Percentiles rank a stretch among this genome's conserved stretches.
These are phyloP conservation scores for Epichloe elymi DNA, from an alignment of 2,329 filamentous ascomycete species.

Conservation along the genomic window DNA sequence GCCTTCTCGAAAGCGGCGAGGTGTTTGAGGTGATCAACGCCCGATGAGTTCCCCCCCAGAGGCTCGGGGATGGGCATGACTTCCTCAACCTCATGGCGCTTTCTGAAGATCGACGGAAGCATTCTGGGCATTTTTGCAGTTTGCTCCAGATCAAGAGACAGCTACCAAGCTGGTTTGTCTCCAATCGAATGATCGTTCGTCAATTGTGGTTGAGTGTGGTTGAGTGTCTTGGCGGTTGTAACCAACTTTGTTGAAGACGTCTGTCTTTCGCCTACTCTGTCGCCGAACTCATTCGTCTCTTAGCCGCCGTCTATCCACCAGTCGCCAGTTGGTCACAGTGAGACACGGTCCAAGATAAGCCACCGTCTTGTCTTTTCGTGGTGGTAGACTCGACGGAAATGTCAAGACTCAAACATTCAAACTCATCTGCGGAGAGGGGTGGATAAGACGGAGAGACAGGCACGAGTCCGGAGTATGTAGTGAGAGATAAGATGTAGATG, in stretches of 20 bases:
- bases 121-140: slow-evolving; percentile 10
- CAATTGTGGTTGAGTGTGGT: background rate
- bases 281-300: background rate
- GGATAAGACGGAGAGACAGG: background rate
- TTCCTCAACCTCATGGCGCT: slow-evolving; percentile 32
- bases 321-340: background rate
- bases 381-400: background rate
- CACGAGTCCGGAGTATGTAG: too few relatives aligned
- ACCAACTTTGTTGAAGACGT: background rate
- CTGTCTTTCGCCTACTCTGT: background rate
- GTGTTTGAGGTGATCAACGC: slow-evolving; percentile 29
- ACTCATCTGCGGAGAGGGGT: background rate
- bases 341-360: background rate
- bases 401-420: background rate
- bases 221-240: background rate
- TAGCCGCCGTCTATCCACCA: background rate
- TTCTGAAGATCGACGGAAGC: slow-evolving; percentile 28
- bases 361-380: background rate
- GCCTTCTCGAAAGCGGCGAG: slow-evolving; percentile 45
- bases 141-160: background rate
- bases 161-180: background rate
- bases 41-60: slow-evolving; percentile 23
- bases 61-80: slow-evolving; percentile 29
- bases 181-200: background rate
- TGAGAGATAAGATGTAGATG: background rate